These are phyloP conservation scores for Phaffia australis DNA, from an alignment of 768 basidiomycete species.

Conservation along the genomic window DNA sequence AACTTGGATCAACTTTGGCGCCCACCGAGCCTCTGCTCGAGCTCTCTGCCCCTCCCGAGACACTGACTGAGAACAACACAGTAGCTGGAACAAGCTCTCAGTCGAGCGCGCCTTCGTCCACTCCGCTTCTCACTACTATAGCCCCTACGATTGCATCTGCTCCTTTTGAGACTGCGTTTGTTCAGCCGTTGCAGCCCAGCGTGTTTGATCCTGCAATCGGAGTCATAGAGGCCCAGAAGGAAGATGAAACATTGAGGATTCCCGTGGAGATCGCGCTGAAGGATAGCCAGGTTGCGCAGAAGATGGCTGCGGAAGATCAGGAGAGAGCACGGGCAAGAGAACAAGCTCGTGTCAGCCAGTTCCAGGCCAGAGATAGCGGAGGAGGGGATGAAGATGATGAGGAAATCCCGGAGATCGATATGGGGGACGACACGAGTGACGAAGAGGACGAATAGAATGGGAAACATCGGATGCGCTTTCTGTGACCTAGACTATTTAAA, in stretches of 20 bases:
- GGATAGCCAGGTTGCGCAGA: constrained; percentile 9
- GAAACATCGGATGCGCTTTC: neutral
- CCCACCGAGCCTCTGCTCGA: neutral
- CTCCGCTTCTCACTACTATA: neutral
- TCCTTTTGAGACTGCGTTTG: neutral
- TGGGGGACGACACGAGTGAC: constrained; percentile 57
- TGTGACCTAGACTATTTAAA: no score
- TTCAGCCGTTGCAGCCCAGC: neutral
- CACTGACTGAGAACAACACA: neutral
- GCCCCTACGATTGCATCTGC: neutral
- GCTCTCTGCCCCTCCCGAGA: neutral
- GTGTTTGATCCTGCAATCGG: no score
- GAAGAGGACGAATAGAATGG: constrained; percentile 39
- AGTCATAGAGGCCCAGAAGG: no score
- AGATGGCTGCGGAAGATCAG: neutral
- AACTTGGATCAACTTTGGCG: neutral
- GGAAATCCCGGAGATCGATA: constrained; percentile 63
- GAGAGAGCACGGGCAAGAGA: neutral
- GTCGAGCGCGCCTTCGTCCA: no score
- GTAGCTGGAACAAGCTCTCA: no score
- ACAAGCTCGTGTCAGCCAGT: constrained; percentile 10
- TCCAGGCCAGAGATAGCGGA: neutral
- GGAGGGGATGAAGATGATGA: constrained; percentile 44
- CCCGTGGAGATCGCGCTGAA: constrained; percentile 22
- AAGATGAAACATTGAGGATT: no score